Percentiles rank a stretch among this genome's conserved stretches.
phyloP scores from a whole-genome alignment of 352 stramenopile species.

The Plasmopara viticola region DNA sequence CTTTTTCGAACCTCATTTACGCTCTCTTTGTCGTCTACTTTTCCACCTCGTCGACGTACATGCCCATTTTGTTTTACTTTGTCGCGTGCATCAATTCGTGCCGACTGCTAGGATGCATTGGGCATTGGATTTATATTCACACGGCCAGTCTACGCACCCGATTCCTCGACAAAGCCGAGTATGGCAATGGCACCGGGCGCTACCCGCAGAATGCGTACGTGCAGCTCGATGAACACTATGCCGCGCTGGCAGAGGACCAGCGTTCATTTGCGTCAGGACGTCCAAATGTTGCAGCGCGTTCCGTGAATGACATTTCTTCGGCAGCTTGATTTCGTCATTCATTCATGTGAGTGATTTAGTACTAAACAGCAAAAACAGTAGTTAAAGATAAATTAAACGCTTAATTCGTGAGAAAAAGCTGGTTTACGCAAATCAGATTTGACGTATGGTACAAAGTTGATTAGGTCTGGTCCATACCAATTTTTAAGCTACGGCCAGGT shows the following conservation, averaged over 20 bases:
- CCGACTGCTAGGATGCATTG: constrained; percentile 56
- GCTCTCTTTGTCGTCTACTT: constrained; percentile 72
- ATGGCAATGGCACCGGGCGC: constrained; percentile 43
- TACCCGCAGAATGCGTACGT: constrained; percentile 52
- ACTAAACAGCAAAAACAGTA: too few relatives aligned
- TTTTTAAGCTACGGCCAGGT: too few relatives aligned
- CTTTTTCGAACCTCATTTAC: constrained; percentile 78
- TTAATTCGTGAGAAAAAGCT: too few relatives aligned
- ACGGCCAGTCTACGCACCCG: constrained; percentile 32
- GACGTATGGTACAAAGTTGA: too few relatives aligned
- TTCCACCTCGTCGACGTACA: constrained; percentile 41
- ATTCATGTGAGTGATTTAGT: too few relatives aligned
- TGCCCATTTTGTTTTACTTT: constrained; percentile 66
- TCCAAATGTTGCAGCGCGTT: constrained; percentile 21
- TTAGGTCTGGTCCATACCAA: too few relatives aligned
- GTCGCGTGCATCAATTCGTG: constrained; percentile 65
- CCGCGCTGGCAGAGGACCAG: constrained; percentile 57
- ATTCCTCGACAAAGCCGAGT: constrained; percentile 47
- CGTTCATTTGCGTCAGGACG: constrained; percentile 38
- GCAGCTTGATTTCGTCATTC: too few relatives aligned
- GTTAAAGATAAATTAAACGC: too few relatives aligned
- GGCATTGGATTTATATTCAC: constrained; percentile 70
- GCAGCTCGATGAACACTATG: constrained; percentile 71
- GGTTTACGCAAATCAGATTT: too few relatives aligned
- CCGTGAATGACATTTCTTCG: constrained; percentile 1